Base-by-base conservation (phyloP, 2,329 filamentous ascomycete genomes). In the Fusarium decemcellulare region DNA sequence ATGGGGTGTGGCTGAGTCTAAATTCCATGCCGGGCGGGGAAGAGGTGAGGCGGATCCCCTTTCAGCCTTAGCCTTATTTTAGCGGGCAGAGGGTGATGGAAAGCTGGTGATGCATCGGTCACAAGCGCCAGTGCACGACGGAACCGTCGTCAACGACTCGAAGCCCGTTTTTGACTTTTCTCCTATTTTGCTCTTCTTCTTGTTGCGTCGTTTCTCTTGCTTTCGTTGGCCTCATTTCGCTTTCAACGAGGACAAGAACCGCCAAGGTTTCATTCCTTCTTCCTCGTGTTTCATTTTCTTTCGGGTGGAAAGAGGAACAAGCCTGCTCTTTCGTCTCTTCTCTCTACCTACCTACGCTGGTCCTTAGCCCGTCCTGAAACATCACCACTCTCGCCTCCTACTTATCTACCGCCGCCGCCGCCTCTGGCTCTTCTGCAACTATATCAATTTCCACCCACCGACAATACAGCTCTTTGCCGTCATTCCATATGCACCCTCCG, bases 401-500 rank as follows among this genome's bases (percentile, higher is more conserved):
- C 6, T 34, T 32, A 18, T 50, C 23, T 44, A 23, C 23, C 23
- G 23, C 23, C 23, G 23, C 23, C 23, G 23, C 23, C 23, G 23
- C 23, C 23, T 23, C 23, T 23, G 23, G 23, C 23, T 23, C 23
- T 23, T 23, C 23, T 23, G 23, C 23, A 23, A 23, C 23, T 23
- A 23, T 39, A 14, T 6, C 29, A 29, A 47, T 16, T 36, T 29
- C 12, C 23, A 43, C 37, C 40, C 32, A 7, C 8, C 32, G 32
- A 34, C 32, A 9, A 12, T 7, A 34, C 14, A 46, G 30, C n/a
- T 64, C 34, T 43, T 32, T 15, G 23, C 37, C 27, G 29, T 59
- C 44, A 23, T 37, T 32, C 57, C 68, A 59, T 44, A 75, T 75
- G 73, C 73, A 65, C 30, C 71, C 73, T 37, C 71, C 74, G 30